Percentiles rank a stretch among this genome's conserved stretches.
Evolutionary conservation across 768 basidiomycete species (phyloP).

Genomic region (Coprinopsis sp.): DNA sequence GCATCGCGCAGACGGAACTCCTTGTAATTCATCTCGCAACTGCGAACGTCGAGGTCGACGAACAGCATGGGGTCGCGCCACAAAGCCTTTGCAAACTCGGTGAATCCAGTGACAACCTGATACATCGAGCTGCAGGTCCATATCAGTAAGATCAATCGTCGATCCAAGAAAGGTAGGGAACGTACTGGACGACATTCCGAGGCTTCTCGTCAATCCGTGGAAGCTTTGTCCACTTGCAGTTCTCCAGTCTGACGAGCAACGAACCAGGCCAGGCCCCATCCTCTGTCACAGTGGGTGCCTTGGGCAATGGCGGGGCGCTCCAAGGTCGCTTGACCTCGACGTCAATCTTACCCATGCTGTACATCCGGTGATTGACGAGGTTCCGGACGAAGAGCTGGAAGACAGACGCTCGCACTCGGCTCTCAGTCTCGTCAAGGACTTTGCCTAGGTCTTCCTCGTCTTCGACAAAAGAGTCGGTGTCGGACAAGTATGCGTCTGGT

Average conservation of each 20-base stretch:
- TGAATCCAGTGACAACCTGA: constrained; percentile 22
- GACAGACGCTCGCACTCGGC: constrained; percentile 25
- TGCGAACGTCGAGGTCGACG: constrained; percentile 31
- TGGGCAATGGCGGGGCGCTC: constrained; percentile 13
- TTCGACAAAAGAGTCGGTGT: background rate
- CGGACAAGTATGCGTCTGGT: background rate
- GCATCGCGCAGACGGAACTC: constrained; percentile 41
- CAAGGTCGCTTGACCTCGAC: constrained; percentile 36
- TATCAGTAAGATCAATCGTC: background rate
- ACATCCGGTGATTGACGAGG: constrained; percentile 26
- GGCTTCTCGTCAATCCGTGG: constrained; percentile 16
- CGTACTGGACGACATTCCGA: constrained; percentile 9
- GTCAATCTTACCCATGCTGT: constrained; percentile 34
- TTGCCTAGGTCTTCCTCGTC: background rate
- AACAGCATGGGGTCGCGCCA: constrained; percentile 27
- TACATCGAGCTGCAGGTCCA: constrained; percentile 14
- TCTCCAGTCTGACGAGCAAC: constrained; percentile 35
- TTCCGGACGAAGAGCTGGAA: constrained; percentile 35
- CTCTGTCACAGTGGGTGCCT: background rate
- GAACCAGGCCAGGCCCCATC: constrained; percentile 23
- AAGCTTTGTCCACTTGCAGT: constrained; percentile 33
- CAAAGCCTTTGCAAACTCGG: constrained; percentile 23
- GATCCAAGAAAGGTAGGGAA: background rate
- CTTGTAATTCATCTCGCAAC: constrained; percentile 37
- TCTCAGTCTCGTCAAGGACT: constrained; percentile 15